Evolutionary conservation across 1,139 yeast genomes (phyloP).

Genomic region (Debaryomycetaceae sp.): DNA sequence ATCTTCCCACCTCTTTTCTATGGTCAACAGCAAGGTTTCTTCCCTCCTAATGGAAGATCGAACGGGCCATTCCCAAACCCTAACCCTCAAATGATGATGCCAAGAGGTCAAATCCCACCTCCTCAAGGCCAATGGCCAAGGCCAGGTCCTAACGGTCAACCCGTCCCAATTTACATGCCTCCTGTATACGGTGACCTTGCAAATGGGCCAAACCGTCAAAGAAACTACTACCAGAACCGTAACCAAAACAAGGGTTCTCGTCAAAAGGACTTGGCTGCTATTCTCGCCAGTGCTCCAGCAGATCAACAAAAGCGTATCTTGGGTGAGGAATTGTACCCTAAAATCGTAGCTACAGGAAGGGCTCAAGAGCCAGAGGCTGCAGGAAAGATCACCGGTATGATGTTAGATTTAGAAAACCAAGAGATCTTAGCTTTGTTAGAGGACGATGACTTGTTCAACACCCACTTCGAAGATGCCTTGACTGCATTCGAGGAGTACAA

Average conservation of each 20-base stretch:
- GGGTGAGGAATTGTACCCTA: constrained; percentile 97
- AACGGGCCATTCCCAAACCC: constrained; percentile 82
- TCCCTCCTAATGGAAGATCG: constrained; percentile 80
- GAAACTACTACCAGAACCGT: constrained; percentile 47
- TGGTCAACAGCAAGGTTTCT: constrained; percentile 81
- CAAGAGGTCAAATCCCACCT: constrained; percentile 70
- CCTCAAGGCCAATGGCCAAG: constrained; percentile 76
- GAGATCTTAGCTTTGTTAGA: constrained; percentile 87
- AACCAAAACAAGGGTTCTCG: constrained; percentile 34
- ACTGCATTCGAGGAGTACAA: constrained; percentile 89
- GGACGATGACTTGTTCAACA: constrained; percentile 85
- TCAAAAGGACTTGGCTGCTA: constrained; percentile 51
- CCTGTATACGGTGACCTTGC: constrained; percentile 67
- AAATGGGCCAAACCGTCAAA: constrained; percentile 30
- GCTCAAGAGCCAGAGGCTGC: constrained; percentile 90
- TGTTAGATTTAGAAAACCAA: constrained; percentile 90
- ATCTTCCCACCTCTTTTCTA: constrained; percentile 95
- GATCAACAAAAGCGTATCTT: constrained; percentile 95
- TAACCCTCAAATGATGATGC: constrained; percentile 88
- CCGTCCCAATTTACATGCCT: constrained; percentile 77
- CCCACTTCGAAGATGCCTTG: constrained; percentile 92
- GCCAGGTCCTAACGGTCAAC: constrained; percentile 79
- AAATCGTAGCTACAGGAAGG: constrained; percentile 86
- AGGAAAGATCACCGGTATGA: constrained; percentile 99
- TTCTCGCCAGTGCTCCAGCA: constrained; percentile 62